These are phyloP conservation scores for Populus davidiana DNA, from an alignment of 345 rosid species.

Conservation along the genomic window DNA sequence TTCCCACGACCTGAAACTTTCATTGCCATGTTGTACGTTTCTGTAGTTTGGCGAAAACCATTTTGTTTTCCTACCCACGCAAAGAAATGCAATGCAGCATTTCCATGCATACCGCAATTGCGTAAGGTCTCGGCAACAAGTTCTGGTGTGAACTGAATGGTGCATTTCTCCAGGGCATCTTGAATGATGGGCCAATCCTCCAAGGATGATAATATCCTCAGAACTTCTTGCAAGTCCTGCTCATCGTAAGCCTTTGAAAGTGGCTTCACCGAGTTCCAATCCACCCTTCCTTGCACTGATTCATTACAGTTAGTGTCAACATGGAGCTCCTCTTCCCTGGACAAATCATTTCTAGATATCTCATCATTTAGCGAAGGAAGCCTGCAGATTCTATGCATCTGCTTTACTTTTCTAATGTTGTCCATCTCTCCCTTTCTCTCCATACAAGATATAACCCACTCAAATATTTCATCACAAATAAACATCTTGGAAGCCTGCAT, in stretches of 20 bases:
- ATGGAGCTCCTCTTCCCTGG: slow-evolving; percentile 11
- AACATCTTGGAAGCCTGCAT: slow-evolving; percentile 50
- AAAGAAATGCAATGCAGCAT: slow-evolving; percentile 60
- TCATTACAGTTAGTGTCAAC: slow-evolving; percentile 11
- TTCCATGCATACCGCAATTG: slow-evolving; percentile 49
- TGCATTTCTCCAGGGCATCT: slow-evolving; percentile 53
- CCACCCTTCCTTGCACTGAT: slow-evolving; percentile 2
- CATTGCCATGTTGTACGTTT: slow-evolving; percentile 83
- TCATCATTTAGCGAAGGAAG: slow-evolving; percentile 18
- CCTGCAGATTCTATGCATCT: slow-evolving; percentile 37
- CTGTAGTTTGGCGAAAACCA: slow-evolving; percentile 60
- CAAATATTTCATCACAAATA: slow-evolving; percentile 47
- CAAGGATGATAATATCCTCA: slow-evolving; percentile 43
- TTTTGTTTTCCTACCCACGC: slow-evolving; percentile 64
- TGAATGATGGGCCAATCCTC: slow-evolving; percentile 39
- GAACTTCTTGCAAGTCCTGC: slow-evolving; percentile 46
- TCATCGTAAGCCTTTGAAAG: slow-evolving; percentile 25
- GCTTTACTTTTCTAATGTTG: slow-evolving; percentile 47
- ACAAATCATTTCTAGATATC: slow-evolving; percentile 15
- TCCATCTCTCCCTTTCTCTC: slow-evolving; percentile 56
- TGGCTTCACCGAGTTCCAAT: slow-evolving; percentile 1
- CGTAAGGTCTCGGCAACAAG: slow-evolving; percentile 52
- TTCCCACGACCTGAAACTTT: slow-evolving; percentile 77
- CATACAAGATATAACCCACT: slow-evolving; percentile 53
- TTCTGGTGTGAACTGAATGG: slow-evolving; percentile 57